Base-by-base conservation (phyloP, 164 flowering plant species). In the Akebia trifoliata region DNA sequence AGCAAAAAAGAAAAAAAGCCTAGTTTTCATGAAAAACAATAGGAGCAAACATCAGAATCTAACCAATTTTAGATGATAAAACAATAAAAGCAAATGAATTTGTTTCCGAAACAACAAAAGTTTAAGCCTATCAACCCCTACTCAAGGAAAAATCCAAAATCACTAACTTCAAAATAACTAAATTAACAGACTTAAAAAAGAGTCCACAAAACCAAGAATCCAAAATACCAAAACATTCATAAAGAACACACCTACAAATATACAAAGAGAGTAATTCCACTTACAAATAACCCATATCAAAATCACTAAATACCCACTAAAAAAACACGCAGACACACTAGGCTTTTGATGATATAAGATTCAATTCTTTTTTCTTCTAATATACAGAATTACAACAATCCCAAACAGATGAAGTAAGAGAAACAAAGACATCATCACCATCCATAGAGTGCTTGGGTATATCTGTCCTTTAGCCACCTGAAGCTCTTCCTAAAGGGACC, bases 401-500 rank as follows among this genome's bases (percentile, higher is more conserved):
- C 8, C 12, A 12, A 34, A 57, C 17, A 28, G 24, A 15, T 40
- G 60, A 54, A n/a, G 4, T 10, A 10, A 48, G n/a, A 14, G 15
- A 15, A 1, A 2, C 32, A 49, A 21, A 44, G 17, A 14, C 12
- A 60, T 60, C 64, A 68, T 52, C 64, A 62, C 72, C 77, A 80
- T 6, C 91, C 89, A 79, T 83, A 64, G n/a, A 86, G 79, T 2
- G 78, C 74, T 20, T 80, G 72, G 48, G 71, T 54, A 61, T 50
- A 85, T 22, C 80, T 75, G 42, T 83, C 72, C 69, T 87, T 90
- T 66, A 90, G 72, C 97, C 97, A 74, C 52, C 68, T 71, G 45
- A 66, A 57, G 30, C 74, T 69, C 69, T 66, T 72, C 56, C 66
- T 73, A 1, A 76, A 58, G 35, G 77, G 59, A 21, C 77, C 80